Evolutionary conservation across 495 filamentous ascomycete species (phyloP).

Genomic region (Daldinia caldariorum): DNA sequence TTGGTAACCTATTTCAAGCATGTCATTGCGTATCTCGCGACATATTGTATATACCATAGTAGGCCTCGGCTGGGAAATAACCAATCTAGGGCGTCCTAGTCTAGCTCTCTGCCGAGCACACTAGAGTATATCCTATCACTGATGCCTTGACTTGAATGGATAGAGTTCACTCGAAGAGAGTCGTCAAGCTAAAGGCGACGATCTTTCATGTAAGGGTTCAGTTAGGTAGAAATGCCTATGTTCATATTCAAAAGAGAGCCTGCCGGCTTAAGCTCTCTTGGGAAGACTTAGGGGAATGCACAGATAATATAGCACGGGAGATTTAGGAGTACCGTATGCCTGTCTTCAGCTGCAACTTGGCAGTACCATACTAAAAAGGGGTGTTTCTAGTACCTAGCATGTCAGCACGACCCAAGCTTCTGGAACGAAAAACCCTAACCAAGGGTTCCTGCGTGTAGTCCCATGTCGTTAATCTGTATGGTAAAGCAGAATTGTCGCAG

Average conservation of each 20-base stretch:
- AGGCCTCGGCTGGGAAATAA: conserved; percentile 12
- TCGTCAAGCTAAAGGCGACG: conserved; percentile 5
- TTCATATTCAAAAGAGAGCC: background rate
- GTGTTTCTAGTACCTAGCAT: conserved; percentile 4
- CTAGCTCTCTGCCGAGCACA: conserved; percentile 5
- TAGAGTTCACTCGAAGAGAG: background rate
- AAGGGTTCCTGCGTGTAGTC: conserved; percentile 18
- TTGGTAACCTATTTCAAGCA: background rate
- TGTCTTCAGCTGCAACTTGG: conserved; percentile 12
- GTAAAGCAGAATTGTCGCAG: conserved; percentile 14
- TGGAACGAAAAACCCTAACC: conserved; percentile 22
- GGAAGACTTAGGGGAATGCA: too few species aligned
- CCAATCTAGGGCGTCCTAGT: conserved; percentile 3
- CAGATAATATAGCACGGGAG: too few species aligned
- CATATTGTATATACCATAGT: too few species aligned
- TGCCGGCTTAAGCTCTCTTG: background rate
- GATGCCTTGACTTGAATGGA: background rate
- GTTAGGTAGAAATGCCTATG: background rate
- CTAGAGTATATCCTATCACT: background rate
- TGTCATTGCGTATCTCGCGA: background rate
- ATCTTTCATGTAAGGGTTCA: conserved; percentile 11
- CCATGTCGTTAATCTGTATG: conserved; percentile 23
- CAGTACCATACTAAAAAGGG: conserved; percentile 2
- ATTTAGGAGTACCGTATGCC: conserved; percentile 7
- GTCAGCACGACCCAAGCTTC: conserved; percentile 14